phyloP scores from a whole-genome alignment of 2,329 filamentous ascomycete species.

The Pleurostoma richardsiae region DNA sequence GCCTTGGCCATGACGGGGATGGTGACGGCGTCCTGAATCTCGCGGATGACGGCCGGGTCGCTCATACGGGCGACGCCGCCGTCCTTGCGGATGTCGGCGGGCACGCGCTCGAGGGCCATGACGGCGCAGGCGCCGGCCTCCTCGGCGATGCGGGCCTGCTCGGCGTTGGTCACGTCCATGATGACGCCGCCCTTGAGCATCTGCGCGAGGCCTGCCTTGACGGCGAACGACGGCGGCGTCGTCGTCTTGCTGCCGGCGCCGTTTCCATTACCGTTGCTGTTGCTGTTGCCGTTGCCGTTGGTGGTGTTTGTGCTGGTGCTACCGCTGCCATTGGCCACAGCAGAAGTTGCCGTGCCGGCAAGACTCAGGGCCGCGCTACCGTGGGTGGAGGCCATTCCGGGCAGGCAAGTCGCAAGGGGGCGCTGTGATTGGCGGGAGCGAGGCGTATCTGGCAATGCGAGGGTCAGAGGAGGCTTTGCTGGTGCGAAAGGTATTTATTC shows the following conservation, averaged over 20 bases:
- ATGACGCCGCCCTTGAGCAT: slow-evolving; percentile 99
- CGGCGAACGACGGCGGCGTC: slow-evolving; percentile 56
- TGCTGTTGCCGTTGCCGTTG: slow-evolving; percentile 10
- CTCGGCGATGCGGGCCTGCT: slow-evolving; percentile 94
- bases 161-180: slow-evolving; percentile 95
- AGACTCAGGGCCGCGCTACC: neutral
- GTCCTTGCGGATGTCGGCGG: slow-evolving; percentile 87
- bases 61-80: slow-evolving; percentile 97
- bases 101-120: slow-evolving; percentile 97
- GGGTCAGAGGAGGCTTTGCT: too few relatives aligned
- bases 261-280: slow-evolving; percentile 12
- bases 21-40: slow-evolving; percentile 90
- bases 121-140: slow-evolving; percentile 93
- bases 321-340: neutral
- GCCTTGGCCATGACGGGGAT: slow-evolving; percentile 99
- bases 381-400: neutral
- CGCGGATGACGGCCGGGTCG: slow-evolving; percentile 88
- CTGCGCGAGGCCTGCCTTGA: slow-evolving; percentile 92
- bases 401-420: neutral
- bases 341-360: neutral
- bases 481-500: too few relatives aligned
- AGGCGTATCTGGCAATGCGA: too few relatives aligned
- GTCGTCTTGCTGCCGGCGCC: slow-evolving; percentile 27
- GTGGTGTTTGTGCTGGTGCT: neutral
- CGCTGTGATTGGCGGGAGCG: neutral